Evolutionary conservation across 352 stramenopile species (phyloP).

Genomic region (Aphanomyces stellatus): DNA sequence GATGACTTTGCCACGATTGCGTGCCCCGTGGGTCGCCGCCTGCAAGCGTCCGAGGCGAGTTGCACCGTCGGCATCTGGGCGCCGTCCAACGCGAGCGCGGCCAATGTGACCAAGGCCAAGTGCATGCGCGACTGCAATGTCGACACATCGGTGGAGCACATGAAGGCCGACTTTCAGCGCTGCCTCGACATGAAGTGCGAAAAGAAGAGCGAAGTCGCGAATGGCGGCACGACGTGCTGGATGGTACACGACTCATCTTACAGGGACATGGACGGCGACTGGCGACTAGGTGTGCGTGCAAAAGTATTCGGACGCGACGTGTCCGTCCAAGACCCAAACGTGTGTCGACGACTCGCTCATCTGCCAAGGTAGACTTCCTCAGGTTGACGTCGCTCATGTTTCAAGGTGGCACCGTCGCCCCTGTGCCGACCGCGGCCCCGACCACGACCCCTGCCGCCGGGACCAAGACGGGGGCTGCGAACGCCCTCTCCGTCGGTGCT

Average conservation of each 20-base stretch:
- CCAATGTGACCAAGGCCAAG: background rate
- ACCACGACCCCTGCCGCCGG: background rate
- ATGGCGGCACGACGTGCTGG: slow-evolving; percentile 16
- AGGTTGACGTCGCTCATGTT: too few species aligned
- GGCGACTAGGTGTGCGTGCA: slow-evolving; percentile 13
- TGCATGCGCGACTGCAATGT: slow-evolving; percentile 20
- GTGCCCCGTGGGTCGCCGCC: background rate
- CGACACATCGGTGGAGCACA: background rate
- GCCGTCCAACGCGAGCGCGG: background rate
- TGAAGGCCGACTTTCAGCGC: background rate
- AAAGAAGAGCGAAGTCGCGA: background rate
- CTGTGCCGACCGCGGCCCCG: too few species aligned
- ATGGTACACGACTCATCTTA: too few species aligned
- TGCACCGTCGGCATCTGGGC: slow-evolving; percentile 20
- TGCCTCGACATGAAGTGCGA: slow-evolving; percentile 6
- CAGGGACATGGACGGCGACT: too few species aligned
- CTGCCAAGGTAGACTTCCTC: slow-evolving; percentile 12
- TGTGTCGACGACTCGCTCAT: slow-evolving; percentile 6
- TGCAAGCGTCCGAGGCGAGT: slow-evolving; percentile 2
- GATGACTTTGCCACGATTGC: background rate
- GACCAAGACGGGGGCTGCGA: background rate
- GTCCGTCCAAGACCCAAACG: slow-evolving; percentile 3
- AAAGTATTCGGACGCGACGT: slow-evolving; percentile 13
- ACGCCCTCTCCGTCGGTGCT: background rate
- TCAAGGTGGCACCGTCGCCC: background rate